A percentile compares a stretch with the other conserved stretches of the same genome.
Evolutionary conservation across 495 filamentous ascomycete species (phyloP).

Genomic region (Chaetomidium leptoderma): DNA sequence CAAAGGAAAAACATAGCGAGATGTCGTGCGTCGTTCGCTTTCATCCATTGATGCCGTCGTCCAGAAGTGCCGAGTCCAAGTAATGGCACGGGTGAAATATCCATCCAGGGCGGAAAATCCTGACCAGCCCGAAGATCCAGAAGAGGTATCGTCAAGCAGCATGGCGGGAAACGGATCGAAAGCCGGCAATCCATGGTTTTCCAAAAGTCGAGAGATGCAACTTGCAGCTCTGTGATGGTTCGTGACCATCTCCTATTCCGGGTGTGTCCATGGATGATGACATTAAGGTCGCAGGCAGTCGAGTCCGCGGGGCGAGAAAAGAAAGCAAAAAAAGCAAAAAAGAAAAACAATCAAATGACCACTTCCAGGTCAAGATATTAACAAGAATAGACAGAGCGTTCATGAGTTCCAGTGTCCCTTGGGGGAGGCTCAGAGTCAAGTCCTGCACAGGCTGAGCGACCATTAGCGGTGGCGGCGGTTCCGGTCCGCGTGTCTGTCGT

Average conservation of each 20-base stretch:
- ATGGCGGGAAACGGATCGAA: background rate
- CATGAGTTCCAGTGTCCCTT: conserved; percentile 19
- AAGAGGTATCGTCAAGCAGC: background rate
- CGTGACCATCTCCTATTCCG: conserved; percentile 33
- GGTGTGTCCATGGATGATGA: conserved; percentile 40
- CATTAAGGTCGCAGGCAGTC: conserved; percentile 27
- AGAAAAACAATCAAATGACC: conserved; percentile 15
- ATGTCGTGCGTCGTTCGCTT: conserved; percentile 29
- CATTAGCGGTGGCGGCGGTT: conserved; percentile 30
- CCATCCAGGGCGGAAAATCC: conserved; percentile 12
- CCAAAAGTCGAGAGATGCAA: conserved; percentile 36
- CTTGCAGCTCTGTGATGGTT: conserved; percentile 40
- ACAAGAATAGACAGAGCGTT: conserved; percentile 22
- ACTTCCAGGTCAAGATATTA: conserved; percentile 28
- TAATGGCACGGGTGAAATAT: background rate
- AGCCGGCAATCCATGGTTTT: conserved; percentile 6
- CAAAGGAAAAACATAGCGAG: conserved; percentile 28
- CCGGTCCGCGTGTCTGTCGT: conserved; percentile 29
- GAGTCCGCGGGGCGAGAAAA: conserved; percentile 28
- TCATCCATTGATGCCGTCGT: conserved; percentile 16
- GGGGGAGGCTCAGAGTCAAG: conserved; percentile 15
- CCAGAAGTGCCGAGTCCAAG: conserved; percentile 14
- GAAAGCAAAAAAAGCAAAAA: conserved; percentile 10
- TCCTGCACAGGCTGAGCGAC: conserved; percentile 9
- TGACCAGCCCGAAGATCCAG: conserved; percentile 8